Percentiles rank a stretch among this genome's conserved stretches.
phyloP scores from a whole-genome alignment of 2,329 filamentous ascomycete genomes.

The Escovopsis weberi region DNA sequence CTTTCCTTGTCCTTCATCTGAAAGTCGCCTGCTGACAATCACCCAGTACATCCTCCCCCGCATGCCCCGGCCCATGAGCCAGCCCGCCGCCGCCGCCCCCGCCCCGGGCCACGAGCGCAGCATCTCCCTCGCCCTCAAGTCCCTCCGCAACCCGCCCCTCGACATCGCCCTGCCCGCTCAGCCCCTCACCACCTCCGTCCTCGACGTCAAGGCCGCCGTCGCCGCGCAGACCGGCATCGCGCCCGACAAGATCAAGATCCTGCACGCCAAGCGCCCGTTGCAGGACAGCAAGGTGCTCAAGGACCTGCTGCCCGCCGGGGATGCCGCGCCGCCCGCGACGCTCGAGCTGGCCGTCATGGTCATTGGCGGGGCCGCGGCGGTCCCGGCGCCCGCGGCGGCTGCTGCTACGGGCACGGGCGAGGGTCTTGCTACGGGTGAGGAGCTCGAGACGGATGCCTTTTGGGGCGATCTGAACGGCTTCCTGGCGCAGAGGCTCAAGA shows the following conservation, averaged over 20 bases:
- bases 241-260: conserved; percentile 68
- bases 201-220: conserved; percentile 62
- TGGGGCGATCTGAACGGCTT: conserved; percentile 79
- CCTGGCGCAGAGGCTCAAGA: conserved; percentile 62
- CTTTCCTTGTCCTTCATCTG: no score
- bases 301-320: conserved; percentile 47
- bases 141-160: conserved; percentile 60
- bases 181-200: conserved; percentile 55
- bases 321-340: conserved; percentile 34
- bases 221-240: conserved; percentile 47
- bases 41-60: conserved; percentile 59
- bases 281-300: conserved; percentile 61
- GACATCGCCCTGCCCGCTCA: conserved; percentile 51
- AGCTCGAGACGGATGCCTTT: conserved; percentile 59
- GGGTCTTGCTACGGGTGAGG: no score
- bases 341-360: conserved; percentile 88
- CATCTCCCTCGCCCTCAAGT: conserved; percentile 51
- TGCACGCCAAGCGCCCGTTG: conserved; percentile 79
- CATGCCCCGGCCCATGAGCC: conserved; percentile 43
- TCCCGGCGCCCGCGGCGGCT: conserved; percentile 12
- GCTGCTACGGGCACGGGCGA: no score
- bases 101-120: conserved; percentile 38
- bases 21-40: not conserved
- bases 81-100: conserved; percentile 33
- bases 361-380: conserved; percentile 49